A percentile compares a stretch with the other conserved stretches of the same genome.
phyloP scores from a whole-genome alignment of 768 basidiomycete genomes.

The Galerina marginata region DNA sequence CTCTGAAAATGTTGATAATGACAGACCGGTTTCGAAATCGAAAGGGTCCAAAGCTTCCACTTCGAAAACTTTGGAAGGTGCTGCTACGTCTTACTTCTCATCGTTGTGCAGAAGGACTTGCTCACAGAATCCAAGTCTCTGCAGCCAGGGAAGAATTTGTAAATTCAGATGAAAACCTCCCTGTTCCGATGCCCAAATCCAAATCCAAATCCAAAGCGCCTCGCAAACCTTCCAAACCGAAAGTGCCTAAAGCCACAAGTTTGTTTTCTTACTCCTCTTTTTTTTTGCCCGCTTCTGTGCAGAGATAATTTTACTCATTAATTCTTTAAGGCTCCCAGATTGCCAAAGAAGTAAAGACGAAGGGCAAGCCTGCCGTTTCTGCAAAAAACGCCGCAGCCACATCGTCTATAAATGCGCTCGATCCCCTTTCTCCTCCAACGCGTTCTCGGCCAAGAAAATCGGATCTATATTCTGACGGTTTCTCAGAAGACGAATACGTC shows the following conservation, averaged over 20 bases:
- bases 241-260: neutral
- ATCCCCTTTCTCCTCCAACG: neutral
- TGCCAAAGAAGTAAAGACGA: neutral
- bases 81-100: no score
- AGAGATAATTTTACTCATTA: neutral
- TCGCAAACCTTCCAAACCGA: neutral
- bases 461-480: conserved; percentile 17
- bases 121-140: neutral
- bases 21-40: neutral
- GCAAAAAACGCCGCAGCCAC: neutral
- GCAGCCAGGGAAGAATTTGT: neutral
- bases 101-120: neutral
- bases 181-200: no score
- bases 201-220: no score
- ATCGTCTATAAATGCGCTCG: neutral
- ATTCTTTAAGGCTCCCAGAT: neutral
- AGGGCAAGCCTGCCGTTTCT: neutral
- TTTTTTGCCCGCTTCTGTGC: neutral
- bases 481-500: conserved; percentile 25
- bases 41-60: conserved; percentile 1
- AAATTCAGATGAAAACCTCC: no score
- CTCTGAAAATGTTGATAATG: neutral
- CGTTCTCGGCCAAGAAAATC: conserved; percentile 12
- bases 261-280: neutral
- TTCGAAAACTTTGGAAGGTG: neutral